A percentile compares a stretch with the other conserved stretches of the same genome.
phyloP scores from a whole-genome alignment of 345 rosid species.

The Litchi chinensis region DNA sequence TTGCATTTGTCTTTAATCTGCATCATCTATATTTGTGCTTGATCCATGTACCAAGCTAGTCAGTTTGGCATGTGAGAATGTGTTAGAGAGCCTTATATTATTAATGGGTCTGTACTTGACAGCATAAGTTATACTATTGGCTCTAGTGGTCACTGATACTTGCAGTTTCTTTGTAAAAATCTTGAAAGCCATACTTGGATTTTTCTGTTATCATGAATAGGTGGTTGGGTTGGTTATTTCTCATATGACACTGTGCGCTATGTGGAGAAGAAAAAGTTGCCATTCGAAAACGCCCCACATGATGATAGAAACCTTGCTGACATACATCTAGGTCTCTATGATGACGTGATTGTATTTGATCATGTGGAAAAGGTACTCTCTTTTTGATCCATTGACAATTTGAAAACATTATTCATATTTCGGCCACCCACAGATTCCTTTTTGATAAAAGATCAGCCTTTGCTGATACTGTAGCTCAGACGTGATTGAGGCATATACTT shows the following conservation, averaged over 20 bases:
- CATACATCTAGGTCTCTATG: conserved; percentile 84
- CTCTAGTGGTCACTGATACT: background rate
- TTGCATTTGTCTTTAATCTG: too few species aligned
- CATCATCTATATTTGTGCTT: too few species aligned
- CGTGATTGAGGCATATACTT: background rate
- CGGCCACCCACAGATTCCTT: background rate
- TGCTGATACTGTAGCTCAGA: background rate
- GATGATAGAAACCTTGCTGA: conserved; percentile 91
- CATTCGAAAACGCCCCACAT: conserved; percentile 68
- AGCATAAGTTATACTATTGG: too few species aligned
- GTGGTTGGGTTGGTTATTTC: conserved; percentile 98
- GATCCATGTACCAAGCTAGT: too few species aligned
- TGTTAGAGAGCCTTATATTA: too few species aligned
- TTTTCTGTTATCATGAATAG: conserved; percentile 34
- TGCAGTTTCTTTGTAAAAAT: background rate
- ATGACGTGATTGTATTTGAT: conserved; percentile 80
- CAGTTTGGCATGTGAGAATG: too few species aligned
- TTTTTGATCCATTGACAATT: background rate
- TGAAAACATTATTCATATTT: background rate
- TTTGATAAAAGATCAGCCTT: background rate
- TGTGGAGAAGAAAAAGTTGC: conserved; percentile 73
- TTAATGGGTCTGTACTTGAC: too few species aligned
- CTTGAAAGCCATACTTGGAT: background rate
- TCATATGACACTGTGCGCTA: conserved; percentile 89
- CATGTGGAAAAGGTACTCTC: conserved; percentile 78